Base-by-base conservation (phyloP, 2,329 filamentous ascomycete species). In the Aspergillus tanneri region DNA sequence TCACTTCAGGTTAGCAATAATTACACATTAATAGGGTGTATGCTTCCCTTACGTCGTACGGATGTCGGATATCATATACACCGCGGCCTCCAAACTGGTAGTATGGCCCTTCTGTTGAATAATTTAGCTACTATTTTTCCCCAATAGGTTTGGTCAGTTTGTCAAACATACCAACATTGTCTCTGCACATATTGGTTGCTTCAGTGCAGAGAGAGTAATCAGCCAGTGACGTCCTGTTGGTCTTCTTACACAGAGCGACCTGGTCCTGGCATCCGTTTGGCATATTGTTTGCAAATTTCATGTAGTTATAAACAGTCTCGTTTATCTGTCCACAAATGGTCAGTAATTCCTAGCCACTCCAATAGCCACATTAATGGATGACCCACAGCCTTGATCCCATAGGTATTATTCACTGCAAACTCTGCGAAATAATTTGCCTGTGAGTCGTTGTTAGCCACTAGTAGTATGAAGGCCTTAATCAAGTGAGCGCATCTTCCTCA, bases 161-260 rank as follows among this genome's bases (percentile, higher is more conserved):
- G 18, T 25, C 7, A 34, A 32, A 63, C 66, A 35, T 58, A 67
- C 65, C 73, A 5, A 87, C 79, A 8, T 81, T 76, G 41, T 75
- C 72, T 27, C 78, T 71, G 63, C 82, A 85, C 64, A 80, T 77
- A 27, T 75, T 68, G 2, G 69, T 68, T 2, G 84, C 83, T 46
- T 79, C 70, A 3, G 73, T 68, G 65, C 84, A 87, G 14, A 77
- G 56, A 6, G 72, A 63, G 39, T 68, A 64, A 44, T 71, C 72
- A 18, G 81, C 69, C 18, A 83, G 61, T 5, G 83, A 84, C 12
- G 65, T 63, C 23, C 79, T 78, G 58, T 88, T 84, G 7, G 78
- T 81, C 6, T 77, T 72, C 21, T 75, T 76, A 60, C 90, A 87
- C 61, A 81, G 84, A 2, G 82, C 81, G 40, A 88, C 81, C 67